Base-by-base conservation (phyloP, 2,329 filamentous ascomycete genomes). In the Phoma herbarum region DNA sequence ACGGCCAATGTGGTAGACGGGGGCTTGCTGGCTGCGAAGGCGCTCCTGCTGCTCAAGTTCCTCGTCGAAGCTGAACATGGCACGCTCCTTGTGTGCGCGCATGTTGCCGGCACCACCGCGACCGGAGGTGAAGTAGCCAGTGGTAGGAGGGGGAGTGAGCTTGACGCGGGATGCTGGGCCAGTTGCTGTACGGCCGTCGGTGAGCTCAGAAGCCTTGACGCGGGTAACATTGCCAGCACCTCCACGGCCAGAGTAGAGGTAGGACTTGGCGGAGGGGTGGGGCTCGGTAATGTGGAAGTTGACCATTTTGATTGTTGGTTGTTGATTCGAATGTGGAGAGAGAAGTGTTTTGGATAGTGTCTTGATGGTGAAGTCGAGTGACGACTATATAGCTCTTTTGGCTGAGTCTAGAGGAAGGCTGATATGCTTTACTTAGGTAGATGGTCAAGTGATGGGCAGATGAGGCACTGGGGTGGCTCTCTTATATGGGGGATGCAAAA, bases 51-150 rank as follows among this genome's bases (percentile, higher is more conserved):
- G 82, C 65, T 85, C 82, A 50, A 89, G 81, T 69, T 89, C 86
- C 78, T 89, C 86, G 74, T 89, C 87, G 77, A 91, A 91, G 75
- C 83, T 84, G 81, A 88, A 88, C 73, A 88, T 87, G 69, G 84
- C 82, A 39, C 85, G 81, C 66, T 88, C 83, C 60, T 78, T 74
- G 52, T 81, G 75, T 43, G 79, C 71, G 77, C 83, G 81, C 62
- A 86, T 82, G 79, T 90, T 90, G 70, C 88, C 88, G 2, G 87
- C 87, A 57, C 88, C 88, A 66, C 88, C 88, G 57, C 88, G 86
- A 67, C 88, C 88, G 11, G 84, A 84, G 79, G 87, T 85, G 82
- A 89, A 89, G 78, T 83, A 82, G 59, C 80, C 75, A 42, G 80
- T 78, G 62, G 64, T 71, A 69, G 72, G 80, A 65, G 69, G 82